A percentile compares a stretch with the other conserved stretches of the same genome.
These are phyloP conservation scores for Juglanconis juglandina DNA, from an alignment of 2,329 filamentous ascomycete genomes.

Conservation along the genomic window DNA sequence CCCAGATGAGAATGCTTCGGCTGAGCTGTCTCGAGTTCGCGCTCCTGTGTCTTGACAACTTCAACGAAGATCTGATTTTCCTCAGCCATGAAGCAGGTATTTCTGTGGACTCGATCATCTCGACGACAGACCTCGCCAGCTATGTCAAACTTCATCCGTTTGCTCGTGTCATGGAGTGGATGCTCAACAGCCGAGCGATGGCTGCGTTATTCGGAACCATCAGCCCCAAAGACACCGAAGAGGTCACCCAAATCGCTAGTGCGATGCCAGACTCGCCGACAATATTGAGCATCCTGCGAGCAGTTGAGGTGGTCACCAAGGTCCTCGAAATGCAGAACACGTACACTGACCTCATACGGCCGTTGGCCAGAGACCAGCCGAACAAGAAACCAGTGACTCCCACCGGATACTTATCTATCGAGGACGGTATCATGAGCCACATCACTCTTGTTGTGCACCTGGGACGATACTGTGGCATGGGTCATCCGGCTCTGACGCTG, in stretches of 20 bases:
- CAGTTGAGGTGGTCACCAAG: slow-evolving; percentile 79
- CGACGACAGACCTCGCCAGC: slow-evolving; percentile 67
- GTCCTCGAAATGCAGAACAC: slow-evolving; percentile 86
- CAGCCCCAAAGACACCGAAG: slow-evolving; percentile 53
- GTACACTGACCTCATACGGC: slow-evolving; percentile 83
- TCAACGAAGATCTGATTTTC: slow-evolving; percentile 90
- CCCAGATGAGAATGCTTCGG: slow-evolving; percentile 70
- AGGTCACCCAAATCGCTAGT: slow-evolving; percentile 67
- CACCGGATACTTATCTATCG: slow-evolving; percentile 80
- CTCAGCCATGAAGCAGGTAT: slow-evolving; percentile 77
- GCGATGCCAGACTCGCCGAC: slow-evolving; percentile 75
- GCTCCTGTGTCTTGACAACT: slow-evolving; percentile 71
- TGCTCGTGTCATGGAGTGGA: slow-evolving; percentile 92
- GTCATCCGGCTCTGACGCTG: slow-evolving; percentile 75
- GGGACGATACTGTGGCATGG: slow-evolving; percentile 81
- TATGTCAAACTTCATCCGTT: slow-evolving; percentile 92
- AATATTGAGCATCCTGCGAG: slow-evolving; percentile 72
- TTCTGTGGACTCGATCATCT: slow-evolving; percentile 70
- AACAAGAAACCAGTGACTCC: slow-evolving; percentile 61
- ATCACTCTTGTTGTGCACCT: slow-evolving; percentile 76
- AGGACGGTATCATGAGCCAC: slow-evolving; percentile 83
- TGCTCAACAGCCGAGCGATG: slow-evolving; percentile 90
- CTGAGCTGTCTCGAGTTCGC: slow-evolving; percentile 84
- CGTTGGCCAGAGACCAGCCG: slow-evolving; percentile 66
- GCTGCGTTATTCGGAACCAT: slow-evolving; percentile 73